Base-by-base conservation (phyloP, 805 yeast species). In the Ogataea zsoltii region DNA sequence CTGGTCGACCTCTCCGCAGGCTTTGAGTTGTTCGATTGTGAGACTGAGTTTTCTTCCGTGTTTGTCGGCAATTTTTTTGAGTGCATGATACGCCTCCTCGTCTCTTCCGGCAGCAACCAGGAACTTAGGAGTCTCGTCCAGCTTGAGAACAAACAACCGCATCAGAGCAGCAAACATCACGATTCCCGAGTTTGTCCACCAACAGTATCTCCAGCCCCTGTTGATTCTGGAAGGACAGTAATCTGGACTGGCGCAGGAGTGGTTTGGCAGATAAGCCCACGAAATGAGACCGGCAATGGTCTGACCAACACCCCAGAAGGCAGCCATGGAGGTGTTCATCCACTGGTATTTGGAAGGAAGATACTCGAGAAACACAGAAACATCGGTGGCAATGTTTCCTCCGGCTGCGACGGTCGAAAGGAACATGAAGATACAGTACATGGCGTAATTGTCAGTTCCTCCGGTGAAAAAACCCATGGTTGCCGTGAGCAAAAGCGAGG, bases 261-360 rank as follows among this genome's bases (percentile, higher is more conserved):
- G 67, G 46, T 74, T 70, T 12, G 80, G 73, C 38, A 81, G 63
- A 44, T 76, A 74, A 0, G 79, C 83, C 81, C 83, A 80, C 4
- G 82, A 74, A 33, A 79, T 54, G 15, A 79, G 61, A 26, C 69
- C 68, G 11, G 81, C 73, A 34, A 80, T 65, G 2, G 81, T 71
- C 57, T 80, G 85, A 26, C 85, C 85, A 29, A 80, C 66, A 36
- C 83, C 82, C 86, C 85, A 80, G 78, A 75, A 81, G 35, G 40
- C 40, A 10, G 40, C 40, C 63, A 80, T 70, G 30, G 76, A 66
- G 2, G 83, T 77, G 41, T 75, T 67, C 50, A 78, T 58, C 71
- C 73, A 79, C 51, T 77, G 80, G 53, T 72, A 63, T 39, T 70
- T 71, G 35, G 69, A 63, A 2, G 85, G 84, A 45, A 79, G 62